Conservation (phyloP, 768 basidiomycete species). For the Mycena rosella region DNA sequence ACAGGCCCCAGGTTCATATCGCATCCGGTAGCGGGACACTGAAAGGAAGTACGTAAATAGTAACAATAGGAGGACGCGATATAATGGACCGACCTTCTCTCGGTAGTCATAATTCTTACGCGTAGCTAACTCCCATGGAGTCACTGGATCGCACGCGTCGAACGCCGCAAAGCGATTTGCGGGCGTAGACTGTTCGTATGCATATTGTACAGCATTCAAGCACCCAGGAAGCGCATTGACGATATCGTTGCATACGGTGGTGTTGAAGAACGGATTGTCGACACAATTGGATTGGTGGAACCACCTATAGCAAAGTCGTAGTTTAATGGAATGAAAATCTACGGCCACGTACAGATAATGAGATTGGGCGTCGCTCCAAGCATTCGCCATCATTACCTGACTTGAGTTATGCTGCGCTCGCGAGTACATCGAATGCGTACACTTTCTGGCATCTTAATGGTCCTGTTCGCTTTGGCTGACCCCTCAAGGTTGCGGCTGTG, state of each 20-base stretch:
- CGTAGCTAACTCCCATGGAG: constrained; percentile 3
- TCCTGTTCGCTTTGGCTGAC: neutral
- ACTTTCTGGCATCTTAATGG: constrained; percentile 16
- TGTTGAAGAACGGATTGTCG: constrained; percentile 7
- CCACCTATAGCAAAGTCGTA: neutral
- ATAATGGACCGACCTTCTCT: neutral
- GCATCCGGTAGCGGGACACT: constrained; percentile 3
- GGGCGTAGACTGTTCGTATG: constrained; percentile 8
- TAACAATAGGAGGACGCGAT: too few relatives aligned
- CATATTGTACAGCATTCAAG: constrained; percentile 3
- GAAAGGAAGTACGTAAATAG: neutral
- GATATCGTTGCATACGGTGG: constrained; percentile 2
- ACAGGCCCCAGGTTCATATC: constrained; percentile 9
- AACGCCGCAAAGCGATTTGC: neutral
- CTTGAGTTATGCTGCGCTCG: too few relatives aligned
- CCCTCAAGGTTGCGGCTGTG: constrained; percentile 1
- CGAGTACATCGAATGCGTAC: neutral
- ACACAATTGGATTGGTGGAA: constrained; percentile 11
- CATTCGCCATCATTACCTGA: constrained; percentile 11
- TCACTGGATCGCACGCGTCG: neutral
- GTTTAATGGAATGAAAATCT: neutral
- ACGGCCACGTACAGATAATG: neutral
- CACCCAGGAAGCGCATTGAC: neutral
- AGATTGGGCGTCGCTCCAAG: constrained; percentile 7
- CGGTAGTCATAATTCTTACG: constrained; percentile 6